A percentile compares a stretch with the other conserved stretches of the same genome.
phyloP scores from a whole-genome alignment of 345 rosid genomes.

The Anastatica hierochuntica region DNA sequence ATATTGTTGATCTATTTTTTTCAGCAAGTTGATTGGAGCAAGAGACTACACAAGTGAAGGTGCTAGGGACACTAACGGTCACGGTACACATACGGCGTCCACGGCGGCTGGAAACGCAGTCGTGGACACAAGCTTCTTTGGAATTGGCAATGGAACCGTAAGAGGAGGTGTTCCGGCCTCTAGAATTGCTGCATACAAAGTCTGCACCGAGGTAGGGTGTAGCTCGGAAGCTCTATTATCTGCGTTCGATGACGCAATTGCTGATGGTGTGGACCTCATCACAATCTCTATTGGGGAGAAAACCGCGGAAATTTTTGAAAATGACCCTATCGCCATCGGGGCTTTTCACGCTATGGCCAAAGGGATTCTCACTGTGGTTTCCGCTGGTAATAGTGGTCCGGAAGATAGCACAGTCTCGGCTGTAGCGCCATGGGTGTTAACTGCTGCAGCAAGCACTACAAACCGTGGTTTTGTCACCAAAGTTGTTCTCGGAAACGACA shows the following conservation, averaged over 20 bases:
- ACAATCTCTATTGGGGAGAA: conserved; percentile 17
- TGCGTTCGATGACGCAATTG: conserved; percentile 58
- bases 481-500: conserved; percentile 33
- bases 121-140: conserved; percentile 22
- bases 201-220: not conserved
- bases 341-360: conserved; percentile 34
- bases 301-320: too few relatives aligned
- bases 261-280: conserved; percentile 49
- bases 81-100: conserved; percentile 51
- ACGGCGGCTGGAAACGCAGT: conserved; percentile 41
- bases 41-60: conserved; percentile 24
- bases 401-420: rapidly evolving
- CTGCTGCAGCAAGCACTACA: conserved; percentile 38
- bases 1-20: too few relatives aligned
- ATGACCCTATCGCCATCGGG: not conserved
- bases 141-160: conserved; percentile 35
- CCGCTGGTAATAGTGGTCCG: conserved; percentile 34
- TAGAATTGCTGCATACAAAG: conserved; percentile 39
- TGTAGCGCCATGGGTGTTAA: conserved; percentile 41
- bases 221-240: not conserved
- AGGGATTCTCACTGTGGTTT: conserved; percentile 35
- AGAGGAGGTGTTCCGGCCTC: conserved; percentile 48
- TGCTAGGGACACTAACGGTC: conserved; percentile 27
- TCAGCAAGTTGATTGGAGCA: conserved; percentile 47
- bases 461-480: conserved; percentile 32